A percentile compares a stretch with the other conserved stretches of the same genome.
Conservation (phyloP, 768 basidiomycete species). For the Rubroboletus pulcherrimus region DNA sequence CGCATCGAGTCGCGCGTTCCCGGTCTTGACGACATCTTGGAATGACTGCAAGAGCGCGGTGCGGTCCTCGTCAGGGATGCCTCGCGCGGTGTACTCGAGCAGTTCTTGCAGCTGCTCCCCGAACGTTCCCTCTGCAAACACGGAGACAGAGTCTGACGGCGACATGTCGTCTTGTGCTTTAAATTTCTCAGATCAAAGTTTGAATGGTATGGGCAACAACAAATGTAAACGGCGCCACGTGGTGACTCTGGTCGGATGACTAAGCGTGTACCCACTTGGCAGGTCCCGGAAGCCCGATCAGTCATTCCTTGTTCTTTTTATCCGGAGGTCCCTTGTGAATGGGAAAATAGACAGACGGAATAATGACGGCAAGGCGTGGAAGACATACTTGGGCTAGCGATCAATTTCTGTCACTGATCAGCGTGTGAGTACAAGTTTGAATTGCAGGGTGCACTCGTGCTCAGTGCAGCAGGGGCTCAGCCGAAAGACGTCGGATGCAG, state of each 20-base stretch:
- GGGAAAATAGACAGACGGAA: neutral
- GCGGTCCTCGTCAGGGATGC: slow-evolving; percentile 66
- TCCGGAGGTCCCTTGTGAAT: neutral
- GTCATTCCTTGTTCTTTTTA: no score
- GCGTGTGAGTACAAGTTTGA: neutral
- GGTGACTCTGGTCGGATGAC: neutral
- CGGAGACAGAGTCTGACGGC: slow-evolving; percentile 69
- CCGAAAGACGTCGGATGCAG: neutral
- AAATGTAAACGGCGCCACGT: slow-evolving; percentile 17
- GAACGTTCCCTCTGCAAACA: slow-evolving; percentile 86
- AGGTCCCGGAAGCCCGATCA: no score
- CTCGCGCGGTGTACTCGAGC: slow-evolving; percentile 67
- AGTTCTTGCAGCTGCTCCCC: slow-evolving; percentile 83
- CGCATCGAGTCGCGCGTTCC: slow-evolving; percentile 54
- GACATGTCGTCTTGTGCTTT: slow-evolving; percentile 46
- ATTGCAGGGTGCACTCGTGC: neutral
- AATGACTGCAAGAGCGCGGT: slow-evolving; percentile 60
- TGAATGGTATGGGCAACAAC: slow-evolving; percentile 8
- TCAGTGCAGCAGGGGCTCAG: neutral
- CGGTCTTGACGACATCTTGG: slow-evolving; percentile 51
- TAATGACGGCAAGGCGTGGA: neutral
- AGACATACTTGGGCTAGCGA: neutral
- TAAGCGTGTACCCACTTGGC: neutral
- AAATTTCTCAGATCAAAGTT: slow-evolving; percentile 12
- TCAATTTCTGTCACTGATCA: neutral